A percentile compares a stretch with the other conserved stretches of the same genome.
Conservation (phyloP, 2,329 filamentous ascomycete genomes). For the Penicillium sumatraense region DNA sequence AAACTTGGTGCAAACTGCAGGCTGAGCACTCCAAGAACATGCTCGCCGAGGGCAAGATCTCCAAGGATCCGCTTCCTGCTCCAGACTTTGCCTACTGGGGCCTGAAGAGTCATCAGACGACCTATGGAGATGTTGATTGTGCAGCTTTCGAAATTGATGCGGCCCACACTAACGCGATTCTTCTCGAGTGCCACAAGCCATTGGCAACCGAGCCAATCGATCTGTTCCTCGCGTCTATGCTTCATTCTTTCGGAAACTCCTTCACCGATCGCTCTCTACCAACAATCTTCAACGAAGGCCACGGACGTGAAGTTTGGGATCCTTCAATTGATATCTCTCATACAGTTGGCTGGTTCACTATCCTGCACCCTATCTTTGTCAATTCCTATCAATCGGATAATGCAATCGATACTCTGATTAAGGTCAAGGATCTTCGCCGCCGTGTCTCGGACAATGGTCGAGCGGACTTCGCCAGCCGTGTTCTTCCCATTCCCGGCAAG, state of each 20-base stretch:
- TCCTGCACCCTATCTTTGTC: slow-evolving; percentile 51
- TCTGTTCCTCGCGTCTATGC: slow-evolving; percentile 41
- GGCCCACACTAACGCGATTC: slow-evolving; percentile 29
- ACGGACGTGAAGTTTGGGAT: slow-evolving; percentile 54
- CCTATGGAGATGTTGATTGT: slow-evolving; percentile 42
- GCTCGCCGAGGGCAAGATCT: slow-evolving; percentile 14
- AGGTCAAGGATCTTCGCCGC: slow-evolving; percentile 46
- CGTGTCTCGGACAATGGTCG: slow-evolving; percentile 43
- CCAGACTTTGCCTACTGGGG: slow-evolving; percentile 43
- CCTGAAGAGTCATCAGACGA: slow-evolving; percentile 32
- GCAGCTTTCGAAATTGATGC: slow-evolving; percentile 39
- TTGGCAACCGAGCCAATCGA: slow-evolving; percentile 43
- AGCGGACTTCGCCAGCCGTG: slow-evolving; percentile 42
- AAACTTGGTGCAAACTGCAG: slow-evolving; percentile 43
- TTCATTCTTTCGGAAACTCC: slow-evolving; percentile 49
- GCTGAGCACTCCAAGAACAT: slow-evolving; percentile 26
- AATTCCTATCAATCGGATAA: slow-evolving; percentile 28
- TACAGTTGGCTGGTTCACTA: slow-evolving; percentile 59
- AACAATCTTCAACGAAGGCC: slow-evolving; percentile 54
- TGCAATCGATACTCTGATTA: slow-evolving; percentile 37
- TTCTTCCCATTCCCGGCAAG: slow-evolving; percentile 35
- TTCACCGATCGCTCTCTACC: slow-evolving; percentile 48
- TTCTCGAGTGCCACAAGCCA: slow-evolving; percentile 38
- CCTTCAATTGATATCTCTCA: slow-evolving; percentile 52
- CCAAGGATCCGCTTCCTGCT: slow-evolving; percentile 29